phyloP scores from a whole-genome alignment of 208 protist species.

The Wallacemonas rigidus region DNA sequence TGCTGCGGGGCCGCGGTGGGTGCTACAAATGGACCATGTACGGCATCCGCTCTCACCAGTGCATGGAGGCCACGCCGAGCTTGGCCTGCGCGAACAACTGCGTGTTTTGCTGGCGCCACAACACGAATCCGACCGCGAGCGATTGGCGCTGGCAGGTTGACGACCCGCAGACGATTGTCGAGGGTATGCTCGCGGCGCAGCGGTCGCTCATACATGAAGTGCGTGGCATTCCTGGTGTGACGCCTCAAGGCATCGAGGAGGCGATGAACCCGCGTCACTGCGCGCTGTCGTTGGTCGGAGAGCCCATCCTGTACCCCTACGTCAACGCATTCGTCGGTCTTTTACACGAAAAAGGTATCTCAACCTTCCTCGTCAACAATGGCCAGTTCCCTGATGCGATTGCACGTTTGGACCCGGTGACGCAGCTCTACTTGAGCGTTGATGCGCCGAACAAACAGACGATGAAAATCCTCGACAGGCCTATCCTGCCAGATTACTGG shows the following conservation, averaged over 20 bases:
- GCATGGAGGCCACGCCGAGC: slow-evolving; percentile 97
- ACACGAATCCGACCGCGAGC: slow-evolving; percentile 93
- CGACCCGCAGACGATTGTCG: slow-evolving; percentile 82
- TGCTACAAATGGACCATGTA: slow-evolving; percentile 99
- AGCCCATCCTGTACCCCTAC: slow-evolving; percentile 95
- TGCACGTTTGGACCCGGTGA: slow-evolving; percentile 68
- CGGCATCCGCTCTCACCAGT: slow-evolving; percentile 94
- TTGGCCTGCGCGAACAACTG: slow-evolving; percentile 97
- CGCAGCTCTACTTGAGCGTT: slow-evolving; percentile 95
- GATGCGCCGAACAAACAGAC: slow-evolving; percentile 90
- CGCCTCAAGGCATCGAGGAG: slow-evolving; percentile 73
- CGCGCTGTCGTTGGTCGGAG: slow-evolving; percentile 95
- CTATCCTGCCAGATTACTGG: slow-evolving; percentile 94
- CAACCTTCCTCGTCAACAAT: slow-evolving; percentile 94
- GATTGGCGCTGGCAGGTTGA: slow-evolving; percentile 95
- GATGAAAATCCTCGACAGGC: slow-evolving; percentile 92
- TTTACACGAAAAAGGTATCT: slow-evolving; percentile 83
- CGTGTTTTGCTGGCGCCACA: slow-evolving; percentile 95
- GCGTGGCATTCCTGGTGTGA: slow-evolving; percentile 92
- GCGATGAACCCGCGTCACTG: slow-evolving; percentile 89
- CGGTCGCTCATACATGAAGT: slow-evolving; percentile 76
- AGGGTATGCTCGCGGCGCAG: slow-evolving; percentile 85
- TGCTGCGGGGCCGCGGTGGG: slow-evolving; percentile 95
- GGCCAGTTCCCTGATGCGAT: slow-evolving; percentile 91
- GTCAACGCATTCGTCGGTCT: slow-evolving; percentile 91